A percentile compares a stretch with the other conserved stretches of the same genome.
These are phyloP conservation scores for Pholiota microspora DNA, from an alignment of 768 basidiomycete genomes.

Conservation along the genomic window DNA sequence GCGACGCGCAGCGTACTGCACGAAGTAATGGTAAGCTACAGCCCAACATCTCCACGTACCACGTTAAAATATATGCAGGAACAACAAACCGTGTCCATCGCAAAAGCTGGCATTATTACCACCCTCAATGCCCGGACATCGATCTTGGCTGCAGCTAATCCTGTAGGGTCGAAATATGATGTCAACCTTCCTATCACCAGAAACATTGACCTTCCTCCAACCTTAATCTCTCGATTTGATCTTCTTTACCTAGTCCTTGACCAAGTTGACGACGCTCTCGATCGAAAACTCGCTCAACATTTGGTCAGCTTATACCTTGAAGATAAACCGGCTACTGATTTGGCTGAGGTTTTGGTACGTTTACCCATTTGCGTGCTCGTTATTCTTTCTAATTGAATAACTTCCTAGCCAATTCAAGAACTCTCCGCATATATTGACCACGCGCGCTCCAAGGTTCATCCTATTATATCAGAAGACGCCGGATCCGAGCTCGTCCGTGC, in stretches of 20 bases:
- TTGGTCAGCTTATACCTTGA: constrained; percentile 93
- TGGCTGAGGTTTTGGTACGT: constrained; percentile 75
- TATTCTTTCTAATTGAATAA: neutral
- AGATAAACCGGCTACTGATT: constrained; percentile 69
- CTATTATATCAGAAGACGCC: constrained; percentile 83
- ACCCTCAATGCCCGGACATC: constrained; percentile 98
- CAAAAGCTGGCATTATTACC: constrained; percentile 98
- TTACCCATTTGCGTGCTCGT: neutral
- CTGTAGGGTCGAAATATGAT: constrained; percentile 94
- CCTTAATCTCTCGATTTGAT: constrained; percentile 97
- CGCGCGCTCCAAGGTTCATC: constrained; percentile 82
- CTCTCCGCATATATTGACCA: constrained; percentile 95
- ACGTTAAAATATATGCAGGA: constrained; percentile 50
- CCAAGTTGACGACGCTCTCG: constrained; percentile 85
- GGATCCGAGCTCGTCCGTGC: constrained; percentile 79
- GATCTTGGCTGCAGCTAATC: constrained; percentile 96
- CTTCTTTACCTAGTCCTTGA: constrained; percentile 94
- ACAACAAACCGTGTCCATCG: constrained; percentile 99
- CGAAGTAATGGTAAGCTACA: constrained; percentile 83
- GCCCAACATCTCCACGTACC: neutral
- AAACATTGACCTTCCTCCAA: constrained; percentile 97
- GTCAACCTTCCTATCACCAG: constrained; percentile 87
- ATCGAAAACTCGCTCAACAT: constrained; percentile 87
- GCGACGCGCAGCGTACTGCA: constrained; percentile 96
- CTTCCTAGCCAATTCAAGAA: constrained; percentile 75